A percentile compares a stretch with the other conserved stretches of the same genome.
Evolutionary conservation across 345 rosid genomes (phyloP).

Genomic region (Lumnitzera racemosa): DNA sequence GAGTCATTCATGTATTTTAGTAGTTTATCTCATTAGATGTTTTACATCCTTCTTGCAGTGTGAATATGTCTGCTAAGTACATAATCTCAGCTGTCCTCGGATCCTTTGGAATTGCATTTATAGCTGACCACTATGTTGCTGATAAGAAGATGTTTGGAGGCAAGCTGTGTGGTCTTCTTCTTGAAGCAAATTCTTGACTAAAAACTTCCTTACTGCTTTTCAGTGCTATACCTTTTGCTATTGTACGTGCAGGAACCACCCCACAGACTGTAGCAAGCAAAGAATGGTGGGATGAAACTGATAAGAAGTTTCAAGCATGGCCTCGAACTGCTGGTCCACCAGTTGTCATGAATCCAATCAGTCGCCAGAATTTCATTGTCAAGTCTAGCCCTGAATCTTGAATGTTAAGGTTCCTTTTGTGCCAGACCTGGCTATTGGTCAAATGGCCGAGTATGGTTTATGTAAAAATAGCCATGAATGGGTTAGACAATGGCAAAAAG

Average conservation of each 20-base stretch:
- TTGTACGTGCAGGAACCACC: slow-evolving; percentile 51
- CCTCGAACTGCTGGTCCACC: slow-evolving; percentile 94
- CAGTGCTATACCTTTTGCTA: neutral
- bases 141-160: slow-evolving; percentile 89
- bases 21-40: neutral
- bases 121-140: slow-evolving; percentile 38
- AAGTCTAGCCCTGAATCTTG: slow-evolving; percentile 29
- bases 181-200: neutral
- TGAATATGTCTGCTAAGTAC: slow-evolving; percentile 48
- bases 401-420: neutral
- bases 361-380: slow-evolving; percentile 86
- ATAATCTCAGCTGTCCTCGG: slow-evolving; percentile 49
- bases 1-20: no score
- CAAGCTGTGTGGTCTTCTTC: slow-evolving; percentile 10
- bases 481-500: no score
- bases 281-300: slow-evolving; percentile 81
- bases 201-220: neutral
- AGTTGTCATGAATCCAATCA: slow-evolving; percentile 88
- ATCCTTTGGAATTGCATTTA: slow-evolving; percentile 55
- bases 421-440: no score
- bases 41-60: slow-evolving; percentile 7
- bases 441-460: no score
- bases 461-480: no score
- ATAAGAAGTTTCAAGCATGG: slow-evolving; percentile 91
- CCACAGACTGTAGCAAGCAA: slow-evolving; percentile 61